A percentile compares a stretch with the other conserved stretches of the same genome.
Conservation (phyloP, 1,284 basidiomycete genomes). For the Cutaneotrichosporon cavernicola region DNA sequence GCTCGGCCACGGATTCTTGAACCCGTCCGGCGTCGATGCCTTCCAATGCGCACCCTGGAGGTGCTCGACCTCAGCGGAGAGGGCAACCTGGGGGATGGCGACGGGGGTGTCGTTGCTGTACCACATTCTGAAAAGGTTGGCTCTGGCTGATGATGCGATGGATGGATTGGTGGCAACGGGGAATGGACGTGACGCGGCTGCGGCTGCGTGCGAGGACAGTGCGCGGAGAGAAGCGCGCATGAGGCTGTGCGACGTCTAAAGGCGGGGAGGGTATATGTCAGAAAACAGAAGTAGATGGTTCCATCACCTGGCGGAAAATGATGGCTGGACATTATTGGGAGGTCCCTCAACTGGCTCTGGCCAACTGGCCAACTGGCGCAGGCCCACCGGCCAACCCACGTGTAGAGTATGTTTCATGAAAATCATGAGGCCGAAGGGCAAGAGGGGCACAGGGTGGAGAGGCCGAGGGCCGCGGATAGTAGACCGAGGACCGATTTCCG, state of each 20-base stretch:
- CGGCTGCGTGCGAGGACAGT: neutral
- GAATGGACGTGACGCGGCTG: neutral
- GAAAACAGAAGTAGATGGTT: neutral
- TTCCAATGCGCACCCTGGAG: slow-evolving; percentile 39
- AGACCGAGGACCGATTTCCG: neutral
- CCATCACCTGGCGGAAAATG: neutral
- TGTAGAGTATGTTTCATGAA: neutral
- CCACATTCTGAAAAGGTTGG: neutral
- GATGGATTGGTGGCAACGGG: neutral
- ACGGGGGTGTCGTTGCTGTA: neutral
- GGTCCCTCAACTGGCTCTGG: no score
- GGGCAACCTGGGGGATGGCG: neutral
- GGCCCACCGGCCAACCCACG: neutral
- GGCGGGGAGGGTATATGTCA: neutral
- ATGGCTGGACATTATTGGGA: neutral
- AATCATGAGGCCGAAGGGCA: no score
- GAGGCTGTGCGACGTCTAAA: neutral
- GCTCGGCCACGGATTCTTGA: slow-evolving; percentile 56
- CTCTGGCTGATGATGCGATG: neutral
- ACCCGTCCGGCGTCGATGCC: slow-evolving; percentile 41
- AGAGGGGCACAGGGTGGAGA: no score
- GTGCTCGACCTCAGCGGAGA: slow-evolving; percentile 13
- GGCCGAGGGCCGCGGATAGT: no score
- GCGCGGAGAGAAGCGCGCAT: neutral
- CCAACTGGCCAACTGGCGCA: neutral